Conservation (phyloP, 2,329 filamentous ascomycete genomes). For the Lasiodiplodia gonubiensis region DNA sequence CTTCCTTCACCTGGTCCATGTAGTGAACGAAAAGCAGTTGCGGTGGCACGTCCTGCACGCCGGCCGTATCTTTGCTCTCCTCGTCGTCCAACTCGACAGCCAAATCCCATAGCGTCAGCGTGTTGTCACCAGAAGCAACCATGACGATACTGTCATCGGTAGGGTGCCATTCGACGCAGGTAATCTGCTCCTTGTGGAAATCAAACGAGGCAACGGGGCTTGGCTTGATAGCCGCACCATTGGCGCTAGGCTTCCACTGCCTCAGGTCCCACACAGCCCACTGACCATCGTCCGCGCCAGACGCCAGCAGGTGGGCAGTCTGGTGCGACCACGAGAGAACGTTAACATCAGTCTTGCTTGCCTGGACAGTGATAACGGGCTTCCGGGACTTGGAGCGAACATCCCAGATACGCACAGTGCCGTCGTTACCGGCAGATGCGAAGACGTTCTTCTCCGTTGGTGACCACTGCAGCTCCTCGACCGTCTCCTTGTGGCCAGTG, state of each 20-base stretch:
- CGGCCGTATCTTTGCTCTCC: constrained; percentile 87
- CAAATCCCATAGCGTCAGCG: constrained; percentile 94
- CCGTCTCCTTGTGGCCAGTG: constrained; percentile 79
- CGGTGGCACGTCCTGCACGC: constrained; percentile 87
- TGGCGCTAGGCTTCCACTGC: constrained; percentile 79
- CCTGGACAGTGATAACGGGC: constrained; percentile 84
- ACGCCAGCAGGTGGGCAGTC: constrained; percentile 87
- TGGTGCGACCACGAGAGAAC: constrained; percentile 94
- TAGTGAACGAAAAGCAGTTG: constrained; percentile 97
- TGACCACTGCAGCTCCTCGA: constrained; percentile 97
- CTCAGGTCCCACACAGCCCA: constrained; percentile 97
- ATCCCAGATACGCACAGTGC: constrained; percentile 96
- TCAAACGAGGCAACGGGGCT: constrained; percentile 89
- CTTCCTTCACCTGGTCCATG: constrained; percentile 90
- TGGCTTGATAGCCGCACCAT: constrained; percentile 60
- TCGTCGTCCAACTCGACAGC: constrained; percentile 97
- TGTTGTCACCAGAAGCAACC: constrained; percentile 91
- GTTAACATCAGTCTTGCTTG: constrained; percentile 87
- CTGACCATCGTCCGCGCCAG: constrained; percentile 88
- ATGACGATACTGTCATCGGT: constrained; percentile 95
- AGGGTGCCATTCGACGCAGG: constrained; percentile 95
- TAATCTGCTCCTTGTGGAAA: constrained; percentile 97
- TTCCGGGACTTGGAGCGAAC: constrained; percentile 86
- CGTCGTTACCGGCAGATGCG: constrained; percentile 90
- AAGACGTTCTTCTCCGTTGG: constrained; percentile 93